These are phyloP conservation scores for Chlorella sp. DNA, from an alignment of 139 green algal species.

Conservation along the genomic window DNA sequence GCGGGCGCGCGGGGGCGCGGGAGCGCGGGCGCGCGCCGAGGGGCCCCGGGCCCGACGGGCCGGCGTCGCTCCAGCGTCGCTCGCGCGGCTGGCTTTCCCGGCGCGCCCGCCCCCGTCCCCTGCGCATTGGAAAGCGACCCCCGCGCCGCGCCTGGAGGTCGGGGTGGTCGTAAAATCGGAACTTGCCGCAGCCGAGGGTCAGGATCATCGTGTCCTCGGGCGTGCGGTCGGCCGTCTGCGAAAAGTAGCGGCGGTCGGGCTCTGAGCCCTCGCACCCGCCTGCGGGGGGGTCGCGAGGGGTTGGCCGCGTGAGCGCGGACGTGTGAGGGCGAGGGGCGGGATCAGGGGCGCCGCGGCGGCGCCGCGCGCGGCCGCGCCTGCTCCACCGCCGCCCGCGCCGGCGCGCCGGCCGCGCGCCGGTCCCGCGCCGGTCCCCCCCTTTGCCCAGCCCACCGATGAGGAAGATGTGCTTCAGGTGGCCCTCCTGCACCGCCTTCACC, in stretches of 20 bases:
- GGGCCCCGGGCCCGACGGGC: too few relatives aligned
- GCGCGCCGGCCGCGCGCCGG: too few relatives aligned
- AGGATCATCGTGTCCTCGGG: constrained; percentile 57
- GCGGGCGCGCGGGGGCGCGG: too few relatives aligned
- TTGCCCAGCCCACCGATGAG: constrained; percentile 38
- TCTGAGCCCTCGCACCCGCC: constrained; percentile 44
- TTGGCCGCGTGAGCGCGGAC: not conserved
- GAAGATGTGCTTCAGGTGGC: constrained; percentile 46
- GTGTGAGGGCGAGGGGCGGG: not conserved
- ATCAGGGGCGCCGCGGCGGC: not conserved
- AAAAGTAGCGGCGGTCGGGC: constrained; percentile 32
- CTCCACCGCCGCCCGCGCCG: too few relatives aligned
- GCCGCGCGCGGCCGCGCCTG: too few relatives aligned
- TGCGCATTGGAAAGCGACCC: not conserved
- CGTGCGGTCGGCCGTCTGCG: constrained; percentile 18
- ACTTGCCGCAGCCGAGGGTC: constrained; percentile 80
- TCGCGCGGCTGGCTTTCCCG: too few relatives aligned
- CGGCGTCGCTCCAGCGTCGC: too few relatives aligned
- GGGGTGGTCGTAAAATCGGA: constrained; percentile 66
- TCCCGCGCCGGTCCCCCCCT: too few relatives aligned
- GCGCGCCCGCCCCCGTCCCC: too few relatives aligned
- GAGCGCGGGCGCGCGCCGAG: too few relatives aligned
- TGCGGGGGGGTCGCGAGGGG: not conserved
- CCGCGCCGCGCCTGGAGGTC: constrained; percentile 3
- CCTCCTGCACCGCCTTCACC: constrained; percentile 41